Evolutionary conservation across 495 filamentous ascomycete species (phyloP).

Genomic region (Daldinia vernicosa): DNA sequence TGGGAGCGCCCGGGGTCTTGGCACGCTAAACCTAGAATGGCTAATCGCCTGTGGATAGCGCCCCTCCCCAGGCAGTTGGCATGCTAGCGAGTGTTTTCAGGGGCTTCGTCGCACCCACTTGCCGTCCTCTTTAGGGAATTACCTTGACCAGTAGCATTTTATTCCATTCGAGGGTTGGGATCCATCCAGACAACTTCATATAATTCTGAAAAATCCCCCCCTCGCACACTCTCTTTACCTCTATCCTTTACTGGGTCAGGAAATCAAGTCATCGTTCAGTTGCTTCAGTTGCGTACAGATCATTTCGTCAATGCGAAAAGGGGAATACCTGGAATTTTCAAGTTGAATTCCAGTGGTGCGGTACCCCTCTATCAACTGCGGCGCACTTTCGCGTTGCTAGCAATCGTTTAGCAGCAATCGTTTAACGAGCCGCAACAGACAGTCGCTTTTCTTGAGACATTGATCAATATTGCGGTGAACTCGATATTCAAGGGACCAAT

Average conservation of each 20-base stretch:
- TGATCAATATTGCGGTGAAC: background rate
- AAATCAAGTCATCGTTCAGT: constrained; percentile 9
- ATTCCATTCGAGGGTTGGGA: constrained; percentile 39
- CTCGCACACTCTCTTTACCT: constrained; percentile 23
- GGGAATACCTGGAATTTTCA: background rate
- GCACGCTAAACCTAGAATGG: constrained; percentile 25
- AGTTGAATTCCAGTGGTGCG: constrained; percentile 2
- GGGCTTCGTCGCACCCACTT: constrained; percentile 43
- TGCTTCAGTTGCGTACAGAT: background rate
- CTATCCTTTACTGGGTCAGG: constrained; percentile 15
- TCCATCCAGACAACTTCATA: constrained; percentile 41
- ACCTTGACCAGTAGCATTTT: constrained; percentile 43
- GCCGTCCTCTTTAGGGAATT: constrained; percentile 39
- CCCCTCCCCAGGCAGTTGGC: constrained; percentile 25
- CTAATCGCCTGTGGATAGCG: constrained; percentile 30
- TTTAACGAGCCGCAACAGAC: constrained; percentile 28
- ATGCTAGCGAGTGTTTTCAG: constrained; percentile 40
- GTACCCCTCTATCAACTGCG: constrained; percentile 25
- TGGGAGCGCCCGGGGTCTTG: constrained; percentile 36
- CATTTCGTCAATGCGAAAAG: constrained; percentile 8
- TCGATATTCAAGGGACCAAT: background rate
- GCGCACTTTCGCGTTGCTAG: constrained; percentile 35
- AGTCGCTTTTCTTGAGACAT: constrained; percentile 9
- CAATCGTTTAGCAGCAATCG: too few relatives aligned
- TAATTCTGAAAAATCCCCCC: constrained; percentile 38